Evolutionary conservation across 352 stramenopile species (phyloP).

Genomic region (Globisporangium spinosum): DNA sequence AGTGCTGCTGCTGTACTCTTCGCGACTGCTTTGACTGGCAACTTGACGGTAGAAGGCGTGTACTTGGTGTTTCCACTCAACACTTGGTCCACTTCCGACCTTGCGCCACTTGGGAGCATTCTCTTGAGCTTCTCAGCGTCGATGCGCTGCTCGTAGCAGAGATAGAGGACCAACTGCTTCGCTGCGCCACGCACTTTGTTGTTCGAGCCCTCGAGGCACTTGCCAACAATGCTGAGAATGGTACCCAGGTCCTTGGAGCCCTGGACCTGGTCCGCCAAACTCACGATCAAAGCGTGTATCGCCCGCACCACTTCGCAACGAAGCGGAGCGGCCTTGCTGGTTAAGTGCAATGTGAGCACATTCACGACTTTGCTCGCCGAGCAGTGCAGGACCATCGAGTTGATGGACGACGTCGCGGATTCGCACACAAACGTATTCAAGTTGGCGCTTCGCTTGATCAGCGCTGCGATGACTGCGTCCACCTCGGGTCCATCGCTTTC

Average conservation of each 20-base stretch:
- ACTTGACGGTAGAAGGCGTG: conserved; percentile 17
- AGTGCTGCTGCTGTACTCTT: neutral
- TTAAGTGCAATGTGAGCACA: conserved; percentile 37
- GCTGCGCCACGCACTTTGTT: conserved; percentile 71
- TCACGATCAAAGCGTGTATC: conserved; percentile 48
- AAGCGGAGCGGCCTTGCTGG: conserved; percentile 47
- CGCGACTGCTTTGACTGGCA: conserved; percentile 4
- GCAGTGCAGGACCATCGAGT: conserved; percentile 53
- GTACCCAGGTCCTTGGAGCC: conserved; percentile 35
- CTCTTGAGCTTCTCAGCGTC: conserved; percentile 50
- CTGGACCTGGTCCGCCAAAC: conserved; percentile 30
- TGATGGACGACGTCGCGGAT: conserved; percentile 40
- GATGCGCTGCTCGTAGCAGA: conserved; percentile 37
- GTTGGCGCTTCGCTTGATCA: conserved; percentile 65
- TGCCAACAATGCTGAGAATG: conserved; percentile 48
- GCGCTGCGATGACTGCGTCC: conserved; percentile 49
- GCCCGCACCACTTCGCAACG: conserved; percentile 56
- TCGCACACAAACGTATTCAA: conserved; percentile 79
- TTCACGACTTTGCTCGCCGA: conserved; percentile 42
- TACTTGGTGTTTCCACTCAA: conserved; percentile 28
- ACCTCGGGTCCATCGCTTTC: conserved; percentile 55
- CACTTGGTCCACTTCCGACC: conserved; percentile 51
- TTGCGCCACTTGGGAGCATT: conserved; percentile 35
- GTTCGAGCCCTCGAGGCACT: conserved; percentile 67
- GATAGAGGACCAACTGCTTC: conserved; percentile 57